Conservation (phyloP, 352 stramenopile species). For the Pythium periplocum region DNA sequence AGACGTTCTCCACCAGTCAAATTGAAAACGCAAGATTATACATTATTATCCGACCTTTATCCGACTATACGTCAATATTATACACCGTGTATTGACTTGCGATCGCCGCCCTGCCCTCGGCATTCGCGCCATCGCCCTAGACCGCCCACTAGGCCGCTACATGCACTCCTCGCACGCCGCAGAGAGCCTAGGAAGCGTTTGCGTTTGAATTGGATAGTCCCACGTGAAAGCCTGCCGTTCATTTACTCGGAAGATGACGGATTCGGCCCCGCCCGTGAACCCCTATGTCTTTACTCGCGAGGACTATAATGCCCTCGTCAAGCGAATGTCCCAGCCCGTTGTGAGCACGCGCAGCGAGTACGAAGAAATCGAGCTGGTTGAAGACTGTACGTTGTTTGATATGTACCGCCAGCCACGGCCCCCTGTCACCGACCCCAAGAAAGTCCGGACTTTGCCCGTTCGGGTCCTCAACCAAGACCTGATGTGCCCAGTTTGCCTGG, state of each 20-base stretch:
- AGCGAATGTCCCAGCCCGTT: conserved; percentile 28
- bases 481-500: conserved; percentile 85
- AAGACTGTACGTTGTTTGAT: conserved; percentile 88
- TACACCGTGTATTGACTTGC: too few species aligned
- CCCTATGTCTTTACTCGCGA: conserved; percentile 66
- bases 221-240: too few species aligned
- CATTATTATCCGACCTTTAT: too few species aligned
- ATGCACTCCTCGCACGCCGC: too few species aligned
- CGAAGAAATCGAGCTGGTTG: conserved; percentile 81
- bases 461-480: conserved; percentile 77
- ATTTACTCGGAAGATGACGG: not conserved
- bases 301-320: conserved; percentile 60
- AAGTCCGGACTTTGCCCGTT: conserved; percentile 57
- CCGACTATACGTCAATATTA: too few species aligned
- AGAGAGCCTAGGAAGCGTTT: too few species aligned
- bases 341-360: conserved; percentile 75
- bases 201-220: too few species aligned
- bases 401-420: conserved; percentile 79
- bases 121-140: too few species aligned
- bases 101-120: too few species aligned
- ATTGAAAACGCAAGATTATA: too few species aligned
- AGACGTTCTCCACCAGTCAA: too few species aligned
- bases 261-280: conserved; percentile 27
- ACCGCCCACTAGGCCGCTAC: too few species aligned
- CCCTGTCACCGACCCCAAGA: conserved; percentile 45